Evolutionary conservation across 2,329 filamentous ascomycete species (phyloP).

Genomic region (Monascus ruber): DNA sequence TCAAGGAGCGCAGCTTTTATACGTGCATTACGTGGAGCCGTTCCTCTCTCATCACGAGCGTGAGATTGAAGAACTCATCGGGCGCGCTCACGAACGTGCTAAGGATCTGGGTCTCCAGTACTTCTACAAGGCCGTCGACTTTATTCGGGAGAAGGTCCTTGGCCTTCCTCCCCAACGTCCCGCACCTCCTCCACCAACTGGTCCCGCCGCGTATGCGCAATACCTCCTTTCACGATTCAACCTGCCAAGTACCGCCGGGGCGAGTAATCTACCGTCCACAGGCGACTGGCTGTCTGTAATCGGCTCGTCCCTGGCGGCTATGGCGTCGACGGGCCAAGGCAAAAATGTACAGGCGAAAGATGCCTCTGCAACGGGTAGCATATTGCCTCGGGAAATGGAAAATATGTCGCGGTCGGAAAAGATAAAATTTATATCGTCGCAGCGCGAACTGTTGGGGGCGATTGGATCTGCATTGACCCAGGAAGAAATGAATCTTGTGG

Average conservation of each 20-base stretch:
- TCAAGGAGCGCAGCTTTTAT: conserved; percentile 81
- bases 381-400: conserved; percentile 61
- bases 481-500: conserved; percentile 55
- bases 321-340: conserved; percentile 34
- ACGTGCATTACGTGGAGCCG: conserved; percentile 74
- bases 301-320: conserved; percentile 58
- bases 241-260: conserved; percentile 54
- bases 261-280: conserved; percentile 27
- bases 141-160: conserved; percentile 65
- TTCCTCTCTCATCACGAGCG: conserved; percentile 78
- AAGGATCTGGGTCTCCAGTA: conserved; percentile 67
- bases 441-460: conserved; percentile 64
- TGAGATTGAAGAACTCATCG: conserved; percentile 84
- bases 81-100: conserved; percentile 64
- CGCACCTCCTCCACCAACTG: conserved; percentile 31
- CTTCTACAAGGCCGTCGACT: conserved; percentile 58
- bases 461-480: conserved; percentile 68
- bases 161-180: conserved; percentile 56
- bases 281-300: conserved; percentile 69
- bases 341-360: conserved; percentile 36
- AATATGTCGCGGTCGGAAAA: conserved; percentile 51
- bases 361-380: conserved; percentile 45
- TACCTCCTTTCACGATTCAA: conserved; percentile 75
- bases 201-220: conserved; percentile 56
- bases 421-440: conserved; percentile 62